Percentiles rank a stretch among this genome's conserved stretches.
These are phyloP conservation scores for Murraya paniculata DNA, from an alignment of 345 rosid species.

Conservation along the genomic window DNA sequence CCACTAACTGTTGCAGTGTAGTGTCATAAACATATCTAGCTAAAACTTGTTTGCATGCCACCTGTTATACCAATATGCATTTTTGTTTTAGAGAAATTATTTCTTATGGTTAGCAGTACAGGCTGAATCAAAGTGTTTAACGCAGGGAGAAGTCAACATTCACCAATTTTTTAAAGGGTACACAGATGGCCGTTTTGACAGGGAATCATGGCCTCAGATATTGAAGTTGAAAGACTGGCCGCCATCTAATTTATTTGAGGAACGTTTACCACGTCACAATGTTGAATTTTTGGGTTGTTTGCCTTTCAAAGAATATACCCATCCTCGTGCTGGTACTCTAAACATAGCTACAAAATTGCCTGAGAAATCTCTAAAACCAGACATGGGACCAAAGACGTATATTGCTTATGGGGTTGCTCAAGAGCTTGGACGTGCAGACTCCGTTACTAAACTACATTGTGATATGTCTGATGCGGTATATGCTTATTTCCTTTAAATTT, in stretches of 20 bases:
- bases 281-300: constrained; percentile 60
- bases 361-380: constrained; percentile 49
- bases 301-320: constrained; percentile 77
- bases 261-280: constrained; percentile 64
- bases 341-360: constrained; percentile 70
- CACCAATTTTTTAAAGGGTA: constrained; percentile 61
- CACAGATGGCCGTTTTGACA: constrained; percentile 32
- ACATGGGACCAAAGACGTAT: constrained; percentile 84
- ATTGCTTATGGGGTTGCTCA: constrained; percentile 67
- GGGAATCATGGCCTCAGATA: constrained; percentile 48
- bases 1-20: not conserved
- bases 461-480: constrained; percentile 90
- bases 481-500: constrained; percentile 4
- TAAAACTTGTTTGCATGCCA: not conserved
- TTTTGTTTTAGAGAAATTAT: no score
- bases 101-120: not conserved
- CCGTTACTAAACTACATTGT: constrained; percentile 86
- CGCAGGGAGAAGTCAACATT: constrained; percentile 52
- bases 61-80: not conserved
- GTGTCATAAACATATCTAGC: not conserved
- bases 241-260: constrained; percentile 53
- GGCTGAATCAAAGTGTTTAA: not conserved
- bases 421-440: constrained; percentile 85
- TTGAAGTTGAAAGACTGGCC: constrained; percentile 89
- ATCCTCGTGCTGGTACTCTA: constrained; percentile 53